These are phyloP conservation scores for Waltiozyma sp. DNA, from an alignment of 1,139 yeast genomes.

Conservation along the genomic window DNA sequence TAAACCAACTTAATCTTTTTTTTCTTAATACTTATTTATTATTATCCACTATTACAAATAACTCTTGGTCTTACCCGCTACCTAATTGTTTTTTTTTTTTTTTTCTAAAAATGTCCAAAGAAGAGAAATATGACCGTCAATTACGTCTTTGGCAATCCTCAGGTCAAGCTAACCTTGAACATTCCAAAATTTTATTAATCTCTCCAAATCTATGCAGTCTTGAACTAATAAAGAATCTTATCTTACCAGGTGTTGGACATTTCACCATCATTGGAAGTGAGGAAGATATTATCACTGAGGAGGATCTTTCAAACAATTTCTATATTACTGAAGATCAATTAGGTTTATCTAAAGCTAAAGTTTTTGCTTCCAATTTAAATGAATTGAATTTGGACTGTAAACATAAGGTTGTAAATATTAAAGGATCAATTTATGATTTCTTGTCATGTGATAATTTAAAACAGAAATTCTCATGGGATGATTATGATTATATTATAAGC, in stretches of 20 bases:
- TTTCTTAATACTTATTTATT: no score
- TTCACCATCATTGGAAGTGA: slow-evolving; percentile 47
- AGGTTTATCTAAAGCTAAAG: slow-evolving; percentile 31
- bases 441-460: slow-evolving; percentile 12
- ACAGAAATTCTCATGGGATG: slow-evolving; percentile 32
- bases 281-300: slow-evolving; percentile 24
- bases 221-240: slow-evolving; percentile 68
- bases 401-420: slow-evolving; percentile 15
- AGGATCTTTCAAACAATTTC: slow-evolving; percentile 49
- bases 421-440: slow-evolving; percentile 14
- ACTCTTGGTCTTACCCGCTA: no score
- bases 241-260: slow-evolving; percentile 69
- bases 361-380: slow-evolving; percentile 30
- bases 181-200: slow-evolving; percentile 50
- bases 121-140: slow-evolving; percentile 70
- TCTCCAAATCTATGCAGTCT: slow-evolving; percentile 51
- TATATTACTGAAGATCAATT: slow-evolving; percentile 40
- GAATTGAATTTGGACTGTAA: slow-evolving; percentile 55
- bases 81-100: background rate
- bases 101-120: slow-evolving; percentile 1
- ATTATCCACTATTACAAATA: no score
- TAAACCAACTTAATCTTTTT: no score
- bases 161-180: slow-evolving; percentile 59
- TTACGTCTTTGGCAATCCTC: slow-evolving; percentile 73
- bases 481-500: slow-evolving; percentile 42